Percentiles rank a stretch among this genome's conserved stretches.
These are phyloP conservation scores for Geotrichum europaeum DNA, from an alignment of 1,139 yeast genomes.

Conservation along the genomic window DNA sequence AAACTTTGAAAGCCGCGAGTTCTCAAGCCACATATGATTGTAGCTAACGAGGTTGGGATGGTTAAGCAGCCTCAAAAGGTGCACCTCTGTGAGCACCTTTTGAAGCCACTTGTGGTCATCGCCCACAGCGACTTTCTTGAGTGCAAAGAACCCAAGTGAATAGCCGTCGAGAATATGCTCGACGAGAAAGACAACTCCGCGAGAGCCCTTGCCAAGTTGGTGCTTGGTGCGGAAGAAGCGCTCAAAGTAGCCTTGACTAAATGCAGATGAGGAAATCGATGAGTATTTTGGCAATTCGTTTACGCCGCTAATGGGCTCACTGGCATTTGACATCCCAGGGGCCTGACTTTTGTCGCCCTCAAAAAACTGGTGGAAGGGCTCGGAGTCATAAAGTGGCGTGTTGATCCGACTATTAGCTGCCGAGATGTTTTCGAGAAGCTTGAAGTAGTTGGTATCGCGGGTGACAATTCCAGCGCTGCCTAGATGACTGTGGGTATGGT, in stretches of 20 bases:
- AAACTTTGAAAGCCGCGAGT: conserved; percentile 53
- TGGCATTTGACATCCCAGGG: background rate
- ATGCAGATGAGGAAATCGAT: conserved; percentile 34
- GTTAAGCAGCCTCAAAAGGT: conserved; percentile 47
- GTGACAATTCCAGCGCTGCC: background rate
- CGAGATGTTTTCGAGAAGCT: conserved; percentile 22
- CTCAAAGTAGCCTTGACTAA: conserved; percentile 68
- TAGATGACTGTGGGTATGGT: background rate
- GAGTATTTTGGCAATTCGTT: conserved; percentile 7
- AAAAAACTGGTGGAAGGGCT: background rate
- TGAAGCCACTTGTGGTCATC: conserved; percentile 61
- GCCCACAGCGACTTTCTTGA: conserved; percentile 80
- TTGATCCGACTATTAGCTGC: background rate
- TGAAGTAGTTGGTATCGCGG: conserved; percentile 31
- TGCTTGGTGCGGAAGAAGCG: conserved; percentile 53
- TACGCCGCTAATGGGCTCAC: background rate
- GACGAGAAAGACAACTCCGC: conserved; percentile 79
- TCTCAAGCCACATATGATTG: conserved; percentile 89
- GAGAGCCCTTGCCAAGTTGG: conserved; percentile 70
- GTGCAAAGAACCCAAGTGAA: conserved; percentile 71
- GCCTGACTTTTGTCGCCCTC: background rate
- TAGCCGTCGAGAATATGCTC: conserved; percentile 69
- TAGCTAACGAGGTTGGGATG: conserved; percentile 69
- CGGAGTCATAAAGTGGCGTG: background rate
- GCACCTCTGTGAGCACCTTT: conserved; percentile 71